phyloP scores from a whole-genome alignment of 768 basidiomycete species.

The Leccinellum rugosiceps region DNA sequence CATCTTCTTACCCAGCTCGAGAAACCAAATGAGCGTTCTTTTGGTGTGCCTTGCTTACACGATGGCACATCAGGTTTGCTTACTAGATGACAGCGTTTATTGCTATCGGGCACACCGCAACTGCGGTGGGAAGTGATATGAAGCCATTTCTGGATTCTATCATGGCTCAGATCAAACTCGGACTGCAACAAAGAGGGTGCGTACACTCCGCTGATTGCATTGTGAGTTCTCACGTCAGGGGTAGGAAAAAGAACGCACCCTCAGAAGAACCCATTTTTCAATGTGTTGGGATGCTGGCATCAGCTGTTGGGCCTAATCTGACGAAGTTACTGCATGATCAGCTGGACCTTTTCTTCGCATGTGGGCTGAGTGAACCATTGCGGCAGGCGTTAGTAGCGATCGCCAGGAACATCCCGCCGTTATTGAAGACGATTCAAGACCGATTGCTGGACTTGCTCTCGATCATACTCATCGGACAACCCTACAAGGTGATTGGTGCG shows the following conservation, averaged over 20 bases:
- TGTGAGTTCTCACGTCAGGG: background rate
- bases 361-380: conserved; percentile 87
- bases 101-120: conserved; percentile 93
- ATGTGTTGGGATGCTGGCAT: conserved; percentile 94
- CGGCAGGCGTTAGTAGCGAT: conserved; percentile 82
- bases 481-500: conserved; percentile 86
- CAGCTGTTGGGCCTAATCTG: conserved; percentile 92
- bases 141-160: conserved; percentile 92
- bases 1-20: conserved; percentile 86
- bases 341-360: conserved; percentile 93
- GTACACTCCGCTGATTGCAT: conserved; percentile 12
- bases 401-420: conserved; percentile 81
- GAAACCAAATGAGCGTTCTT: conserved; percentile 84
- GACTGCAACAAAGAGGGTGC: conserved; percentile 85
- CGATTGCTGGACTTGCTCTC: conserved; percentile 87
- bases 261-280: conserved; percentile 96
- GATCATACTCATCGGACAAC: conserved; percentile 72
- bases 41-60: conserved; percentile 49
- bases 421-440: conserved; percentile 92
- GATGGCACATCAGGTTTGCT: background rate
- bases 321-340: conserved; percentile 96
- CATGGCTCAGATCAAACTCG: conserved; percentile 84
- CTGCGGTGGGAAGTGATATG: conserved; percentile 91
- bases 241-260: conserved; percentile 83
- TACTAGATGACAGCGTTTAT: conserved; percentile 66